Evolutionary conservation across 108 stramenopile genomes (phyloP).

Genomic region (Skeletonema tropicum): DNA sequence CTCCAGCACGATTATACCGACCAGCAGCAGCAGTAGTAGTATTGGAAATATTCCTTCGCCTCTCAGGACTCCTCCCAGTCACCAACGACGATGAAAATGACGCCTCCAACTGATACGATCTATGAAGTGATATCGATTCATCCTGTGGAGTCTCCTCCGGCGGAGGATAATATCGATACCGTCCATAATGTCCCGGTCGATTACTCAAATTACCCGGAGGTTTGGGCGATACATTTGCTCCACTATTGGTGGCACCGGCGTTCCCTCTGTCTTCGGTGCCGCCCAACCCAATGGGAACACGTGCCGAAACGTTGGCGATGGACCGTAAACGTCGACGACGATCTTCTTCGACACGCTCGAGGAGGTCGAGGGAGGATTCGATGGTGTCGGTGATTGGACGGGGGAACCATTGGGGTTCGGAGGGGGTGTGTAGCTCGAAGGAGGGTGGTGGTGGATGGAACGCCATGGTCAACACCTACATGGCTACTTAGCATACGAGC

Average conservation of each 20-base stretch:
- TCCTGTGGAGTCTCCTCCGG: background rate
- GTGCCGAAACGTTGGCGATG: constrained; percentile 32
- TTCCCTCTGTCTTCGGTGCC: constrained; percentile 5
- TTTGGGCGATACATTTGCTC: background rate
- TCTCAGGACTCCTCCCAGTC: background rate
- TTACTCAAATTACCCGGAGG: background rate
- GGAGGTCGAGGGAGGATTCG: constrained; percentile 34
- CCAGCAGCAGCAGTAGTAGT: background rate
- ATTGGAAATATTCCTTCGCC: background rate
- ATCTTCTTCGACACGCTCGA: constrained; percentile 41
- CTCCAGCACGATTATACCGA: no score
- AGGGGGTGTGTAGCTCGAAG: constrained; percentile 23
- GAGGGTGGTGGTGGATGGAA: background rate
- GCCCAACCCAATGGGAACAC: constrained; percentile 25
- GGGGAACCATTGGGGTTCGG: constrained; percentile 40
- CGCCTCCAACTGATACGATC: background rate
- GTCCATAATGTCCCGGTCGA: constrained; percentile 7
- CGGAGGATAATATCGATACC: constrained; percentile 41
- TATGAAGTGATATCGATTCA: background rate
- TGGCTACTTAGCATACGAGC: no score
- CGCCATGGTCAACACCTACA: constrained; percentile 7
- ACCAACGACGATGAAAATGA: background rate
- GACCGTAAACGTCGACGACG: constrained; percentile 17
- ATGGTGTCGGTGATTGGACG: constrained; percentile 32
- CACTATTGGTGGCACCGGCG: background rate